These are phyloP conservation scores for Botrytis paeoniae DNA, from an alignment of 2,329 filamentous ascomycete species.

Conservation along the genomic window DNA sequence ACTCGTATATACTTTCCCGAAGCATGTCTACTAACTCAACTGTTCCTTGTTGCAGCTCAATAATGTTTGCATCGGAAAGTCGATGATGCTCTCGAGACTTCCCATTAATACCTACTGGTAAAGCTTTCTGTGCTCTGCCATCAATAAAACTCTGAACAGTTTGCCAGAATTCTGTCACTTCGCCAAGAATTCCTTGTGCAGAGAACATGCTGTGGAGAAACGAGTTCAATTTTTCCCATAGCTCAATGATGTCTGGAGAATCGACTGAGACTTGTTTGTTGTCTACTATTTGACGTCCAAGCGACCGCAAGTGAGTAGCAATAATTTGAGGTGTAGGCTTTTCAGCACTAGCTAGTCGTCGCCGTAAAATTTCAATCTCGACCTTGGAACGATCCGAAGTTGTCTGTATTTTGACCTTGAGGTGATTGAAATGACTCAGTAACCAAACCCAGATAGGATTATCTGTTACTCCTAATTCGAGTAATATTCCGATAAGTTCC, in stretches of 20 bases:
- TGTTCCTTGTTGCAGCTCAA: conserved; percentile 71
- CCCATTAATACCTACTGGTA: conserved; percentile 79
- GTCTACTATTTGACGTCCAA: conserved; percentile 64
- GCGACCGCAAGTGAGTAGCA: conserved; percentile 72
- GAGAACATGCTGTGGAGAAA: conserved; percentile 76
- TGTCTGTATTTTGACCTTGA: conserved; percentile 79
- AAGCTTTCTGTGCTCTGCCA: conserved; percentile 73
- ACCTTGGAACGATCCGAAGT: conserved; percentile 83
- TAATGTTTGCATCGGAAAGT: conserved; percentile 66
- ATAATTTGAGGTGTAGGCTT: conserved; percentile 67
- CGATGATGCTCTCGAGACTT: conserved; percentile 79
- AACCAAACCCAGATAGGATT: conserved; percentile 98
- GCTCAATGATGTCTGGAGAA: conserved; percentile 73
- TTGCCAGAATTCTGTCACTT: conserved; percentile 92
- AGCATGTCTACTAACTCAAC: conserved; percentile 82
- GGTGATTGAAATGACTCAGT: conserved; percentile 79
- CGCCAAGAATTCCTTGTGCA: conserved; percentile 75
- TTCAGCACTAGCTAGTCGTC: conserved; percentile 71
- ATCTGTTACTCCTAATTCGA: conserved; percentile 93
- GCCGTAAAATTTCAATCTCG: conserved; percentile 86
- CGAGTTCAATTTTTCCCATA: conserved; percentile 85
- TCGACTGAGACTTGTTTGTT: conserved; percentile 67
- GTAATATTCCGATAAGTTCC: conserved; percentile 80
- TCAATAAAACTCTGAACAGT: conserved; percentile 86
- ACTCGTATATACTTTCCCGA: conserved; percentile 71